A percentile compares a stretch with the other conserved stretches of the same genome.
phyloP scores from a whole-genome alignment of 371 early-diverging fungal species.

The Mucor irregularis region DNA sequence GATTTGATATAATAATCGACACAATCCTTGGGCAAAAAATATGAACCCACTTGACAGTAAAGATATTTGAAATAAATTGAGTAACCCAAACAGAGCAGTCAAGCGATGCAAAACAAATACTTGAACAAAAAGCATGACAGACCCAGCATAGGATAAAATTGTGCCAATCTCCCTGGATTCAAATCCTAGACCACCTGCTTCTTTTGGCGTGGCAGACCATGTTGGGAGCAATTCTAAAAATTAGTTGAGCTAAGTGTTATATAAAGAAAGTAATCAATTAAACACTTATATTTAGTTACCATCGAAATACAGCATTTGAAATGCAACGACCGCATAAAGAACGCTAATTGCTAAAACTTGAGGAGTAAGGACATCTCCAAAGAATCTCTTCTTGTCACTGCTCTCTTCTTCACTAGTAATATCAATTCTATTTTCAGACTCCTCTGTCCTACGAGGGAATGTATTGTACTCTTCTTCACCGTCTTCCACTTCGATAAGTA shows the following conservation, averaged over 20 bases:
- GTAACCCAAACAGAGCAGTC: conserved; percentile 42
- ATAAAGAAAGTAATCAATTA: too few species aligned
- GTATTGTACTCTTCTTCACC: background rate
- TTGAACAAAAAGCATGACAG: conserved; percentile 56
- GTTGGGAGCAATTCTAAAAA: conserved; percentile 56
- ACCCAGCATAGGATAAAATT: conserved; percentile 55
- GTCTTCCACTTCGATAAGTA: background rate
- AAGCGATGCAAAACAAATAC: conserved; percentile 58
- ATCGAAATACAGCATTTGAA: conserved; percentile 38
- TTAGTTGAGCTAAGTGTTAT: background rate
- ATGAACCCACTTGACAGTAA: conserved; percentile 38
- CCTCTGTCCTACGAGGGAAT: background rate
- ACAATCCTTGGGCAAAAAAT: conserved; percentile 38
- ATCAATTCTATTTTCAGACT: background rate
- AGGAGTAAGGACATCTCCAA: conserved; percentile 25
- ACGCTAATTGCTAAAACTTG: conserved; percentile 32
- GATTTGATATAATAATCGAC: conserved; percentile 31
- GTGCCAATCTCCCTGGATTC: conserved; percentile 55
- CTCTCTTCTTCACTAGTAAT: background rate
- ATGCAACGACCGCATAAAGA: conserved; percentile 30
- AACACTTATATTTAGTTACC: conserved; percentile 20
- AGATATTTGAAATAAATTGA: conserved; percentile 51
- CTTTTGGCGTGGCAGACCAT: conserved; percentile 53
- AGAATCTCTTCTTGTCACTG: background rate
- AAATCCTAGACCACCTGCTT: conserved; percentile 65